These are phyloP conservation scores for Micractinium conductrix DNA, from an alignment of 139 green algal species.

Conservation along the genomic window DNA sequence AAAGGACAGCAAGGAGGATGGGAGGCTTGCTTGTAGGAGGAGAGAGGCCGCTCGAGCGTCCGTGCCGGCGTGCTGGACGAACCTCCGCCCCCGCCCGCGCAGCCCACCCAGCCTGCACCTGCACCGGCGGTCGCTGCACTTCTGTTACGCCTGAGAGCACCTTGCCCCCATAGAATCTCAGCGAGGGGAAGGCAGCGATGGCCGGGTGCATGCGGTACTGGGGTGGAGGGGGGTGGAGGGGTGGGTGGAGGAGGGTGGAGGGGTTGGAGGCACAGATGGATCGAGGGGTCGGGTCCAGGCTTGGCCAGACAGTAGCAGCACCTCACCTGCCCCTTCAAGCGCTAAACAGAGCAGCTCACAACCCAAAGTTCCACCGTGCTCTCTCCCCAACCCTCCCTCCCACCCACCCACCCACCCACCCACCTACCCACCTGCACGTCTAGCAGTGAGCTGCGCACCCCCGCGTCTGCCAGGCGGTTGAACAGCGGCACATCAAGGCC, in stretches of 20 bases:
- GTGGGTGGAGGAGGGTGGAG: too few species aligned
- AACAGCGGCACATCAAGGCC: conserved; percentile 87
- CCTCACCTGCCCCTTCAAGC: too few species aligned
- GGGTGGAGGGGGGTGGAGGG: conserved; percentile 19
- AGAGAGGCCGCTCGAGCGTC: too few species aligned
- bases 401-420: too few species aligned
- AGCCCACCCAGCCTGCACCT: not conserved
- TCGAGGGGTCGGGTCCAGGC: too few species aligned
- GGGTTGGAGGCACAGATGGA: not conserved
- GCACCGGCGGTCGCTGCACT: conserved; percentile 42
- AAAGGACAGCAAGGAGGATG: too few species aligned
- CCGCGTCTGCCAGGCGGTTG: conserved; percentile 67
- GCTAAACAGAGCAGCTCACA: too few species aligned
- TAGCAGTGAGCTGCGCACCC: conserved; percentile 79
- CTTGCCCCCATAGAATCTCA: conserved; percentile 68
- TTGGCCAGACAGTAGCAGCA: too few species aligned
- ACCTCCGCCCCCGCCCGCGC: not conserved
- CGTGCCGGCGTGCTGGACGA: too few species aligned
- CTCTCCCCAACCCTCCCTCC: too few species aligned
- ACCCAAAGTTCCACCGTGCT: too few species aligned
- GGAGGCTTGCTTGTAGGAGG: too few species aligned
- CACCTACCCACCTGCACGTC: conserved; percentile 46
- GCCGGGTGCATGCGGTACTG: conserved; percentile 95
- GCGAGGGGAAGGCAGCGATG: conserved; percentile 67
- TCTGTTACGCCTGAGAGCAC: conserved; percentile 47